Evolutionary conservation across 2,329 filamentous ascomycete species (phyloP).

Genomic region (Colletotrichum sp.): DNA sequence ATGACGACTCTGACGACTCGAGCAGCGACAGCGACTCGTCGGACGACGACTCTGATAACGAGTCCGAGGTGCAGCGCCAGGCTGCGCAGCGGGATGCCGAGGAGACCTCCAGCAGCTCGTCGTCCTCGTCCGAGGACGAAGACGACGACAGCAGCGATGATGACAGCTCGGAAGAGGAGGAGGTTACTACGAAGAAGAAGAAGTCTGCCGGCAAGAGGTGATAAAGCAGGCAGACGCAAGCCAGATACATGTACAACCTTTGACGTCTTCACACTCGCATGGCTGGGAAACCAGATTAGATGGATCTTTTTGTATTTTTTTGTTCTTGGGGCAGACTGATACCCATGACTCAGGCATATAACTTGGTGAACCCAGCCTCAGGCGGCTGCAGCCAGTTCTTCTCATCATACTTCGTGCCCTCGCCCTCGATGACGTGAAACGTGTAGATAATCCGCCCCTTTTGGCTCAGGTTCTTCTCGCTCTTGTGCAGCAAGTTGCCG

Average conservation of each 20-base stretch:
- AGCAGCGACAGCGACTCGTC: constrained; percentile 36
- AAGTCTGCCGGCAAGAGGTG: background rate
- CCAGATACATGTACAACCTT: background rate
- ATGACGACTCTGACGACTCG: constrained; percentile 26
- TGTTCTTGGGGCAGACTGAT: constrained; percentile 7
- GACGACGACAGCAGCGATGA: constrained; percentile 35
- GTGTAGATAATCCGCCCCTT: constrained; percentile 96
- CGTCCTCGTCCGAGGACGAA: constrained; percentile 37
- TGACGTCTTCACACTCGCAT: background rate
- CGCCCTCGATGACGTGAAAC: constrained; percentile 93
- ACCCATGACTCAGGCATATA: constrained; percentile 46
- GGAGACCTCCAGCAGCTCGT: constrained; percentile 46
- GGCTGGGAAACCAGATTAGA: background rate
- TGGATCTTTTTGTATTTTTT: background rate
- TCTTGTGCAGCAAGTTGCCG: constrained; percentile 95
- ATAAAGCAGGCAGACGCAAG: background rate
- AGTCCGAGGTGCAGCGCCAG: constrained; percentile 36
- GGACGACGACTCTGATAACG: constrained; percentile 38
- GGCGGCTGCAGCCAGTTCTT: constrained; percentile 95
- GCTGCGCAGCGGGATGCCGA: constrained; percentile 32
- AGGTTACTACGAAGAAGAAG: constrained; percentile 4
- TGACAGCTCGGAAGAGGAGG: constrained; percentile 25
- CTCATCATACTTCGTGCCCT: constrained; percentile 76
- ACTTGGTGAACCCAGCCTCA: constrained; percentile 75
- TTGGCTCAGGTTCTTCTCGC: constrained; percentile 85